Base-by-base conservation (phyloP, 2,329 filamentous ascomycete species). In the Penicillium sp. region DNA sequence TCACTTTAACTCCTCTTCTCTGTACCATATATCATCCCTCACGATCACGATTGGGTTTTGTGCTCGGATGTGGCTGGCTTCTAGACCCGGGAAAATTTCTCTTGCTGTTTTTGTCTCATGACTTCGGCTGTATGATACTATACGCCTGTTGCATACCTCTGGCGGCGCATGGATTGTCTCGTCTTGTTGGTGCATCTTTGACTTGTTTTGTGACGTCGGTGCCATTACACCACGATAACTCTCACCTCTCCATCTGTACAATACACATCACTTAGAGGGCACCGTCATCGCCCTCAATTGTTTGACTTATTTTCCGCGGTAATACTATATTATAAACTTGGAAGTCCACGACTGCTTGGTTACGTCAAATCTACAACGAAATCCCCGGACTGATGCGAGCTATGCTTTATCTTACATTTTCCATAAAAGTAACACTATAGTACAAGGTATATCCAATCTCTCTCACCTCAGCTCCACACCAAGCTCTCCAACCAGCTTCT, bases 381-480 rank as follows among this genome's bases (percentile, higher is more conserved):
- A 16, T 2, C 16, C 14, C n/a, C 6, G 10, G n/a, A 36, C 34
- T 36, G 34, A n/a, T 36, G 34, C 13, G 34, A 36, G 46, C 40
- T 50, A 54, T 54, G 47, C 47, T 52, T 34, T 61, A 57, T 60
- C 60, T 52, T 58, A 62, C 58, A 64, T 29, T 29, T 47, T 49
- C 43, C 43, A 31, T 31, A 42, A 31, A 43, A 38, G 38, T 50
- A 43, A 49, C 44, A 49, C 36, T 54, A 63, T 58, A 54, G 43
- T 65, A 66, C 61, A 63, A 29, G 18, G 9, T 44, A 27, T 31
- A 14, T 29, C 36, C 32, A 50, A 16, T n/a, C 38, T 46, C 32
- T 38, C 44, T 71, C 63, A 91, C 71, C 91, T 83, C 65, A 96
- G 77, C 75, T 96, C 89, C 18, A 97, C 91, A 0, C 89, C 89